Conservation (phyloP, 352 stramenopile genomes). For the Pythium phragmiticola region DNA sequence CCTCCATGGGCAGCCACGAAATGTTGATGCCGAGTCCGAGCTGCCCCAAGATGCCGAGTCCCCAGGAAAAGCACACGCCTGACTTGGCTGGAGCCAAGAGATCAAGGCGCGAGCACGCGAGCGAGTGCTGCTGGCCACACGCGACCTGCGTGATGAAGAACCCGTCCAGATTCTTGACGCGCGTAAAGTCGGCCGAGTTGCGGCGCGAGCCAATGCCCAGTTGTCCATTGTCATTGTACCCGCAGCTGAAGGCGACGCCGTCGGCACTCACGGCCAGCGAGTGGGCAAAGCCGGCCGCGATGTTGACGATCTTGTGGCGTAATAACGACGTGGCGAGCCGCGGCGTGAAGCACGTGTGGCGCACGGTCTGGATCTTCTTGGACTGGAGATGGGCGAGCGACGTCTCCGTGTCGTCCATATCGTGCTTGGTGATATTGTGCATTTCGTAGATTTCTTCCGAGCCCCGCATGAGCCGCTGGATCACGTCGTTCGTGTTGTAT, state of each 20-base stretch:
- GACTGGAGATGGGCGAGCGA: slow-evolving; percentile 27
- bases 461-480: slow-evolving; percentile 58
- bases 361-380: slow-evolving; percentile 60
- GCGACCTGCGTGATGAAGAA: slow-evolving; percentile 63
- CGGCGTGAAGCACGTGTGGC: slow-evolving; percentile 50
- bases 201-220: slow-evolving; percentile 61
- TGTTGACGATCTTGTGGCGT: slow-evolving; percentile 44
- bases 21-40: slow-evolving; percentile 65
- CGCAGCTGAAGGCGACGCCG: slow-evolving; percentile 64
- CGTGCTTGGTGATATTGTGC: slow-evolving; percentile 31
- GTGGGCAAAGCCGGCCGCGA: slow-evolving; percentile 73
- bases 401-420: slow-evolving; percentile 24
- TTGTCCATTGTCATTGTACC: slow-evolving; percentile 86
- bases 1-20: slow-evolving; percentile 58
- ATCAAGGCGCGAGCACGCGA: slow-evolving; percentile 46
- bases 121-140: slow-evolving; percentile 76
- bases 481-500: slow-evolving; percentile 48
- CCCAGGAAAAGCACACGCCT: slow-evolving; percentile 72
- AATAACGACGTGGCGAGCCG: slow-evolving; percentile 39
- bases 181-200: slow-evolving; percentile 63
- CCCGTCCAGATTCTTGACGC: slow-evolving; percentile 44
- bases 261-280: slow-evolving; percentile 57
- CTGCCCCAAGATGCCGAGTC: slow-evolving; percentile 70
- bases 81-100: slow-evolving; percentile 29
- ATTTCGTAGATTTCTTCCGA: slow-evolving; percentile 70